These are phyloP conservation scores for Chrysopogon serrulatus DNA, from an alignment of 176 grass and related monocot species.

Conservation along the genomic window DNA sequence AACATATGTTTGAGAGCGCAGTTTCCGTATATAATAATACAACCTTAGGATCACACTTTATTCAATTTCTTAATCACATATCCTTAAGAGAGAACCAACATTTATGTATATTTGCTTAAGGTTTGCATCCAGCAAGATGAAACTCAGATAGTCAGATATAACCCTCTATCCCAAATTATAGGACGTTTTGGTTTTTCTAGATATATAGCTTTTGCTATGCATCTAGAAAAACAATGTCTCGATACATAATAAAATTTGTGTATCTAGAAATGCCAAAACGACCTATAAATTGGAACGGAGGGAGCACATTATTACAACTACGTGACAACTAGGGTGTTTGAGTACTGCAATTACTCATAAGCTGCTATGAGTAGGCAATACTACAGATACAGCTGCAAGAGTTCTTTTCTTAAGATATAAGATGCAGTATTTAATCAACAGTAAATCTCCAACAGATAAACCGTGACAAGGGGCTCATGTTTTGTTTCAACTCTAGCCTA, in stretches of 20 bases:
- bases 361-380: not conserved
- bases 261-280: no score
- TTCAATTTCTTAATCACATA: not conserved
- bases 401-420: not conserved
- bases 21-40: not conserved
- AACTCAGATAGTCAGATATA: not conserved
- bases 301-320: not conserved
- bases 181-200: no score
- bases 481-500: no score
- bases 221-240: no score
- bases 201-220: no score
- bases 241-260: no score
- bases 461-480: no score
- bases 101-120: not conserved
- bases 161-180: no score
- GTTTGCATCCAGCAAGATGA: not conserved
- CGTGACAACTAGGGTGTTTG: not conserved
- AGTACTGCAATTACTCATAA: not conserved
- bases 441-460: no score
- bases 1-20: not conserved
- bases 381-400: not conserved
- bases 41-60: not conserved
- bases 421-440: no score
- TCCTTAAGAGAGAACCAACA: not conserved
- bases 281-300: no score